Evolutionary conservation across 1,284 basidiomycete genomes (phyloP), one percentile per base, ranked within the genome.

Genomic region (Leccinum ponderosum): DNA sequence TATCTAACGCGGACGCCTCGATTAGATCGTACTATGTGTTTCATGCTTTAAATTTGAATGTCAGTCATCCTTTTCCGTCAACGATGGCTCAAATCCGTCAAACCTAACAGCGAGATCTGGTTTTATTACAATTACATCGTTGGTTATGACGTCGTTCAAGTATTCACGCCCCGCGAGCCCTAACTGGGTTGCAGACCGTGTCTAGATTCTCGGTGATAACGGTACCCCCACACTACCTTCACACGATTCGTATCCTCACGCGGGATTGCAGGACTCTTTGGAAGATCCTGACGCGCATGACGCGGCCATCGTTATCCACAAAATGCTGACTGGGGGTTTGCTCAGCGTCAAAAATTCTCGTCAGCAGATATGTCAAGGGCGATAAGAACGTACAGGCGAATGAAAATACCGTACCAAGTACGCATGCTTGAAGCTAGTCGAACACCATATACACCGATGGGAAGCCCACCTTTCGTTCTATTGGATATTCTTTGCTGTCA

Each of bases 291-390:
- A n/a, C 8, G n/a, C n/a, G 15, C 37, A 42, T 42, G n/a, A 42
- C n/a, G n/a, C n/a, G n/a, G 5, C 17, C 42, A 93, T 95, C 74
- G 81, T 95, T 14, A 73, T 79, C 6, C 91, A 95, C 77, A 84
- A 85, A 65, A 78, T 94, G 50, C 79, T 78, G 7, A 91, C 90
- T 1, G 87, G 94, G 17, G 90, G 89, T 8, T 95, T 92, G 31
- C 84, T 91, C 42, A 86, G 79, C 51, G 77, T 84, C 11, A 79
- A 82, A 33, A 90, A 84, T 92, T 91, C 95, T 94, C 69, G 85
- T 93, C 67, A 71, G 82, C 50, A 76, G 75, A 39, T 67, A 80
- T 52, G 79, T 81, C 9, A 35, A 74, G 71, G 4, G 82, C 81
- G 77, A 84, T 66, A 70, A 75, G 57, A 69, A 69, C n/a, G 83